Percentiles rank a stretch among this genome's conserved stretches.
Evolutionary conservation across 148 eudicot species (phyloP).

Genomic region (Silene conica): DNA sequence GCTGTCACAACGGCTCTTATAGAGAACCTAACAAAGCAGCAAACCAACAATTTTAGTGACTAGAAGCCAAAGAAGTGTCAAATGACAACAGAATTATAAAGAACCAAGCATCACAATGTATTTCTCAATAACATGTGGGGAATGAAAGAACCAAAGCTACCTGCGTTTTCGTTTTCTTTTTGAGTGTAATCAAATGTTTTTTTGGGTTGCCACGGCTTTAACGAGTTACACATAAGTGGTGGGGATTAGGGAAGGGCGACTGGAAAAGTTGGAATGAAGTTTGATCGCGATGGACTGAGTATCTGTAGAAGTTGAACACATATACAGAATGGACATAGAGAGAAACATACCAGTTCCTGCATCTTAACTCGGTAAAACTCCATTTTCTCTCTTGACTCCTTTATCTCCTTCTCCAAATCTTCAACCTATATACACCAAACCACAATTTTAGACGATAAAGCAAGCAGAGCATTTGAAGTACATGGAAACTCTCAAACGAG

Average conservation of each 20-base stretch:
- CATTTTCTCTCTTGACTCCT: conserved; percentile 75
- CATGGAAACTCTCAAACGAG: too few relatives aligned
- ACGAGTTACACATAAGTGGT: background rate
- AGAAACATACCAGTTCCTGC: conserved; percentile 87
- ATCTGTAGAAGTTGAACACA: background rate
- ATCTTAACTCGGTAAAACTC: conserved; percentile 84
- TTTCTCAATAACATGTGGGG: background rate
- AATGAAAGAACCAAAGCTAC: background rate
- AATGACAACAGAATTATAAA: background rate
- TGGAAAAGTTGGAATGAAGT: background rate
- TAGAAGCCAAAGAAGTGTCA: background rate
- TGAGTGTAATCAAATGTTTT: background rate
- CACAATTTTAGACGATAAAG: conserved; percentile 3
- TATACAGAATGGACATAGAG: background rate
- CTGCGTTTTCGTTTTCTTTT: background rate
- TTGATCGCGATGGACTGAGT: background rate
- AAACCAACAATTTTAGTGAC: conserved; percentile 5
- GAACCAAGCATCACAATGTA: background rate
- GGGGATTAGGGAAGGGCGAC: background rate
- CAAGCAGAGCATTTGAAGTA: background rate
- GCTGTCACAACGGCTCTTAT: conserved; percentile 96
- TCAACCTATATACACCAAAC: conserved; percentile 45
- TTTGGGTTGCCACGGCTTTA: background rate
- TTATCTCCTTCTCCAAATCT: conserved; percentile 89
- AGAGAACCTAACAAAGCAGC: conserved; percentile 56